Conservation (phyloP, 1,139 yeast species). For the Meyerozyma athensensis region DNA sequence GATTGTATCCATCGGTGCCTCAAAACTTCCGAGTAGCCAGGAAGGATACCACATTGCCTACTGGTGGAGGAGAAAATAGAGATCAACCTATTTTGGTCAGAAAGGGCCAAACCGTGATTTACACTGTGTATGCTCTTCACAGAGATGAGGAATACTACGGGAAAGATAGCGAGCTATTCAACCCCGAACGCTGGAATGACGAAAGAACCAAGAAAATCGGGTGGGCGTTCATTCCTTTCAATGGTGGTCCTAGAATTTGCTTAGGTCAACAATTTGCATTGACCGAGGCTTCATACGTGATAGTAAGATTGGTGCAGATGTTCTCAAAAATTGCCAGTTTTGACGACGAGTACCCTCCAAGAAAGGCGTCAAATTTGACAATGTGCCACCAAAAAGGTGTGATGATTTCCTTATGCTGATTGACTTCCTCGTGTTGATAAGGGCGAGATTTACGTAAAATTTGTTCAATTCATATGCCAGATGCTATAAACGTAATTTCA, state of each 20-base stretch:
- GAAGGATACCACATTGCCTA: constrained; percentile 44
- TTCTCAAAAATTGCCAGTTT: constrained; percentile 13
- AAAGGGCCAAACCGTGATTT: constrained; percentile 43
- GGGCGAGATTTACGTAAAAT: too few species aligned
- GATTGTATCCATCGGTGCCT: constrained; percentile 57
- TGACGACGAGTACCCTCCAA: constrained; percentile 28
- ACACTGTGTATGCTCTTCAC: constrained; percentile 43
- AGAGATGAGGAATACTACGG: constrained; percentile 44
- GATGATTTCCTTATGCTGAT: neutral
- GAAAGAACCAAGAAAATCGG: constrained; percentile 28
- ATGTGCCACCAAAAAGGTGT: constrained; percentile 17
- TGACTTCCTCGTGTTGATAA: too few species aligned
- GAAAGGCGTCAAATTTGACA: constrained; percentile 30
- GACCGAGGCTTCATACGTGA: constrained; percentile 48
- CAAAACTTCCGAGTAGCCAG: constrained; percentile 44
- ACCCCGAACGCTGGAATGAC: constrained; percentile 52
- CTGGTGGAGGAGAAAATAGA: constrained; percentile 48
- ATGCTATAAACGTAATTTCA: too few species aligned
- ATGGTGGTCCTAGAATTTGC: constrained; percentile 60
- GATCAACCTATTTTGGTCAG: constrained; percentile 38
- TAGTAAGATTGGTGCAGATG: constrained; percentile 32
- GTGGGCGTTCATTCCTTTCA: constrained; percentile 55
- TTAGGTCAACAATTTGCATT: constrained; percentile 58
- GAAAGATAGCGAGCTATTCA: constrained; percentile 40
- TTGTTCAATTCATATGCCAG: too few species aligned